Evolutionary conservation across 106 monocot species (phyloP).

Genomic region (Ottelia alismoides): DNA sequence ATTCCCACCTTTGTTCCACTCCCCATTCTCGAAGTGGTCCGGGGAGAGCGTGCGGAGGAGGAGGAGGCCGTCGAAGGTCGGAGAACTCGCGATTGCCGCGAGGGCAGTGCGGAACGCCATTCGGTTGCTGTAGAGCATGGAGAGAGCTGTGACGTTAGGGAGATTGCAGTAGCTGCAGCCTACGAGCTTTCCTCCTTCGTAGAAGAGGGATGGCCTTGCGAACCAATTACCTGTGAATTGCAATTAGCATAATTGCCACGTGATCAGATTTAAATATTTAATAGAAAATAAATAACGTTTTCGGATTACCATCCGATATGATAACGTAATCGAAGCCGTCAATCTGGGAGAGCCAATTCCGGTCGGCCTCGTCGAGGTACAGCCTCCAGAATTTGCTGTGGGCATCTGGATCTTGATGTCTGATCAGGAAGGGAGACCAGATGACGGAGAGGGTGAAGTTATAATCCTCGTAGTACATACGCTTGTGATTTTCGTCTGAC

Average conservation of each 20-base stretch:
- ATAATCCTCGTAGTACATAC: constrained; percentile 3
- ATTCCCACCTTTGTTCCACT: constrained; percentile 17
- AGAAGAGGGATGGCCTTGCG: neutral
- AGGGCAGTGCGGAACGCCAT: constrained; percentile 19
- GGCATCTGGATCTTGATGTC: neutral
- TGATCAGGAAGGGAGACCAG: constrained; percentile 17
- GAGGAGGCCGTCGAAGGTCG: neutral
- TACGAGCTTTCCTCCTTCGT: neutral
- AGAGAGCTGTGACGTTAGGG: neutral
- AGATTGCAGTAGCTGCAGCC: neutral
- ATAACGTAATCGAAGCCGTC: neutral
- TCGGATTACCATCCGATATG: neutral
- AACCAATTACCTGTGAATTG: no score
- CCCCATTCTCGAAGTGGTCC: constrained; percentile 25
- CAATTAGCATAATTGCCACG: no score
- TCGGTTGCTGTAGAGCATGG: neutral
- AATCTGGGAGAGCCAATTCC: neutral
- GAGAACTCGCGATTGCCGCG: constrained; percentile 1
- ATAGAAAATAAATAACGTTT: no score
- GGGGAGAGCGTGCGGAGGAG: constrained; percentile 17
- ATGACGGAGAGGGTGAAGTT: constrained; percentile 9
- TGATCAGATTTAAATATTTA: no score
- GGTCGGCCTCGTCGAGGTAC: neutral
- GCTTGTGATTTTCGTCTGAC: constrained; percentile 9
- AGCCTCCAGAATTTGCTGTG: neutral